Evolutionary conservation across 768 basidiomycete genomes (phyloP), one percentile per base, ranked within the genome.

Genomic region (Serendipita indica): DNA sequence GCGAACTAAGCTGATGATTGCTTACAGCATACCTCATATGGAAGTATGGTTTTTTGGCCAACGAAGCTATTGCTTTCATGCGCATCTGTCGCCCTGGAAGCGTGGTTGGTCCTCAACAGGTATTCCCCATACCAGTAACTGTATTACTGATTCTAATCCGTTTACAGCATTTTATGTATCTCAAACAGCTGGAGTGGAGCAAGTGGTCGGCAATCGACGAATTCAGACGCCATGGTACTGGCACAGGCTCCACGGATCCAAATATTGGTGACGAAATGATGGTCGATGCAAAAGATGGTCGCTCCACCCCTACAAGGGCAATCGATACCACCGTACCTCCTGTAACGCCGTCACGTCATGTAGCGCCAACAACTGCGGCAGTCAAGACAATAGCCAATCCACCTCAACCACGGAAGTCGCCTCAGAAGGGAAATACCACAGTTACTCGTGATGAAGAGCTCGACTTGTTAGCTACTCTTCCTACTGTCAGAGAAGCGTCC

Each of bases 41-140:
- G 88, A 97, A 97, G 71, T 94, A 97, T 65, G 89, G 89, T 20
- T 99, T 99, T 69, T 90, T 92, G 16, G 94, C 94, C 1, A 80
- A 83, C 56, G 90, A 98, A 71, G 96, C 86, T 3, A 98, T 98
- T 59, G 96, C 86, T 0, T 97, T 93, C 71, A 98, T 98, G 96
- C 85, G 96, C 18, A 89, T 99, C 64, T 83, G 96, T 58, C 83
- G 96, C 43, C 96, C 96, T 1, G 94, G 92, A 3, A 86, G 84
- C 60, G 89, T 92, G 41, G 90, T 93, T 56, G 89, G 89, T 12
- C 89, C 89, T 18, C 89, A 91, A 63, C 89, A 91, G 67, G 64
- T 65, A 46, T 57, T 27, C 16, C 59, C n/a, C 14, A 25, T 39
- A 52, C 13, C 28, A 32, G 28, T 30, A 22, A n/a, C 27, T 33